Evolutionary conservation across 2,329 filamentous ascomycete species (phyloP).

Genomic region (Colletotrichum liaoningense): DNA sequence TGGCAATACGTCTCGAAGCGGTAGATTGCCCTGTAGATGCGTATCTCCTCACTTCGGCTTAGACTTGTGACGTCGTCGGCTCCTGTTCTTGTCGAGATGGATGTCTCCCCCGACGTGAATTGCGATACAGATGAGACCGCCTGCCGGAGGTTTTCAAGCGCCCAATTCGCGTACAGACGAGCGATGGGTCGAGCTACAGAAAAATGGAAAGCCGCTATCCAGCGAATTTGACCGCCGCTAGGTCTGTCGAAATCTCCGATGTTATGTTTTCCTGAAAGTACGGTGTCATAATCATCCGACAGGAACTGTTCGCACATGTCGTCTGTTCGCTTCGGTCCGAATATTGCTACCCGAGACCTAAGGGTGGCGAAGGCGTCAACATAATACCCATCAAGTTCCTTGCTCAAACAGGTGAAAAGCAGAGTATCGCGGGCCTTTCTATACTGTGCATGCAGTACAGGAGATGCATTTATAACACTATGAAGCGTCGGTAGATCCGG

Average conservation of each 20-base stretch:
- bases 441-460: conserved; percentile 38
- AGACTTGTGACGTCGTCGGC: not conserved
- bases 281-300: conserved; percentile 4
- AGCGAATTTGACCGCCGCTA: not conserved
- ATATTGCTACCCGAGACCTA: conserved; percentile 31
- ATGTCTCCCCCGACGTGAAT: too few relatives aligned
- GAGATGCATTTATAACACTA: conserved; percentile 37
- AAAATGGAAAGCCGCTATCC: not conserved
- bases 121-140: not conserved
- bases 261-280: not conserved
- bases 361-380: conserved; percentile 37
- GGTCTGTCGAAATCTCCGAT: too few relatives aligned
- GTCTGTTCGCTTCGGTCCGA: conserved; percentile 28
- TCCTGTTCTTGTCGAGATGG: not conserved
- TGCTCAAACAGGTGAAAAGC: conserved; percentile 34
- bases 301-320: conserved; percentile 22
- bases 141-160: not conserved
- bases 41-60: conserved; percentile 34
- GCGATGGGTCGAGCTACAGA: not conserved
- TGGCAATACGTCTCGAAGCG: conserved; percentile 37
- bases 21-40: conserved; percentile 39
- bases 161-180: not conserved
- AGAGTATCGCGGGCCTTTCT: conserved; percentile 34
- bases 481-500: conserved; percentile 33
- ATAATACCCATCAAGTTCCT: conserved; percentile 36